phyloP scores from a whole-genome alignment of 768 basidiomycete species.

The Suillus cothurnatus region DNA sequence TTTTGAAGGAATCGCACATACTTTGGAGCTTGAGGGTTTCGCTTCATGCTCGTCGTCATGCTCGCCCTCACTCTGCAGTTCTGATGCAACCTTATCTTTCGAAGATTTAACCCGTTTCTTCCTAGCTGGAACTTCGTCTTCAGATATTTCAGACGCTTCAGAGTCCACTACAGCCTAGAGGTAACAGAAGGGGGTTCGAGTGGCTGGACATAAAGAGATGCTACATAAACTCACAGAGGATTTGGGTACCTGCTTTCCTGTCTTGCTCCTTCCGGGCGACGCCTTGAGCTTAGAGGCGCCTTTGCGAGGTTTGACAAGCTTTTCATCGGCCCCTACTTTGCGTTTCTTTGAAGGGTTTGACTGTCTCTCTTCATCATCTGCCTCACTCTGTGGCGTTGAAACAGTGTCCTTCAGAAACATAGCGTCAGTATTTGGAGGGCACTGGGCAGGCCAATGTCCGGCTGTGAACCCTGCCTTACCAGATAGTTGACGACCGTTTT shows the following conservation, averaged over 20 bases:
- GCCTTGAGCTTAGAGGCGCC: neutral
- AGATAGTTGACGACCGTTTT: constrained; percentile 19
- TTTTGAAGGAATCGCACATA: neutral
- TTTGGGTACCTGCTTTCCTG: constrained; percentile 1
- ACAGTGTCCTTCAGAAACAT: neutral
- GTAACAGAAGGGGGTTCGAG: neutral
- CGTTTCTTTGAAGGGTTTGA: constrained; percentile 13
- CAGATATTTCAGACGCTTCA: neutral
- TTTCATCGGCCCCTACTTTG: constrained; percentile 4
- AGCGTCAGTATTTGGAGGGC: neutral
- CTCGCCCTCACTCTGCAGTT: neutral
- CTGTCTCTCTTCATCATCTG: neutral
- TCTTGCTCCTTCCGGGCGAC: neutral
- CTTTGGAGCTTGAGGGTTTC: neutral
- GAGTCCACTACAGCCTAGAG: constrained; percentile 1
- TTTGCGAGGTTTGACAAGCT: neutral
- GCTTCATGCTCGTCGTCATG: neutral
- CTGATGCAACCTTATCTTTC: neutral
- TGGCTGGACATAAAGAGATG: neutral
- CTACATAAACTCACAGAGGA: constrained; percentile 1
- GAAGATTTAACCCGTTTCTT: neutral
- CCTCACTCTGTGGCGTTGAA: constrained; percentile 8
- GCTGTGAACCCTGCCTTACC: constrained; percentile 8
- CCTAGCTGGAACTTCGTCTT: neutral
- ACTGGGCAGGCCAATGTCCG: neutral